These are phyloP conservation scores for Botrytis tulipae DNA, from an alignment of 2,329 filamentous ascomycete genomes.

Conservation along the genomic window DNA sequence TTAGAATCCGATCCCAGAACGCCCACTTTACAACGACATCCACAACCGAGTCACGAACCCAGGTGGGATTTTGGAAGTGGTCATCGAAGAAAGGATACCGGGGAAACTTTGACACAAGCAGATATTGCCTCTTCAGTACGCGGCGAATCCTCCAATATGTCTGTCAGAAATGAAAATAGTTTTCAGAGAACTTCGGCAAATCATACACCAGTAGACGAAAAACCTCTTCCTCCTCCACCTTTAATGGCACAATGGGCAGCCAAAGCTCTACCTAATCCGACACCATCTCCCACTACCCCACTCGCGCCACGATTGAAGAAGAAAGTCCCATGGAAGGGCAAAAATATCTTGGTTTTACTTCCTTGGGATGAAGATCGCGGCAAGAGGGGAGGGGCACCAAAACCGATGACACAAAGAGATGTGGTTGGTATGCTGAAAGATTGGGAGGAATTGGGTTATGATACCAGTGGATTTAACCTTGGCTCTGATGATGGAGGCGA, in stretches of 20 bases:
- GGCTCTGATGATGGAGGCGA: slow-evolving; percentile 41
- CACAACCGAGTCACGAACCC: slow-evolving; percentile 28
- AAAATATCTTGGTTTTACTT: slow-evolving; percentile 68
- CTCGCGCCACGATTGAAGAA: slow-evolving; percentile 62
- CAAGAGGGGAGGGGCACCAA: slow-evolving; percentile 51
- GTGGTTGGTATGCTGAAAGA: slow-evolving; percentile 60
- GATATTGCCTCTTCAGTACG: slow-evolving; percentile 29
- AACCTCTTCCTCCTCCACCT: slow-evolving; percentile 41
- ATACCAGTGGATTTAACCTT: slow-evolving; percentile 66
- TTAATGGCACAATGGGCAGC: slow-evolving; percentile 28
- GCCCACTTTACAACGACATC: slow-evolving; percentile 37
- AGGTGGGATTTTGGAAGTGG: slow-evolving; percentile 24
- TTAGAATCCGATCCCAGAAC: slow-evolving; percentile 35
- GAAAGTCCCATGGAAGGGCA: slow-evolving; percentile 72
- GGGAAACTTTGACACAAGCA: slow-evolving; percentile 38
- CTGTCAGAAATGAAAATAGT: slow-evolving; percentile 27
- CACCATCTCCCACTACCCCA: slow-evolving; percentile 36
- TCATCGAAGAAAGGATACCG: slow-evolving; percentile 39
- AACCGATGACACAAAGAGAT: slow-evolving; percentile 55
- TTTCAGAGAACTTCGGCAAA: slow-evolving; percentile 27
- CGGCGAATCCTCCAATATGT: slow-evolving; percentile 26
- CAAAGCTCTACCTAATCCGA: slow-evolving; percentile 24
- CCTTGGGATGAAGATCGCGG: slow-evolving; percentile 68
- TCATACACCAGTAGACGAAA: slow-evolving; percentile 39
- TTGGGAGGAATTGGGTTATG: slow-evolving; percentile 70